These are phyloP conservation scores for Kwoniella bestiolae DNA, from an alignment of 768 basidiomycete species.

Conservation along the genomic window DNA sequence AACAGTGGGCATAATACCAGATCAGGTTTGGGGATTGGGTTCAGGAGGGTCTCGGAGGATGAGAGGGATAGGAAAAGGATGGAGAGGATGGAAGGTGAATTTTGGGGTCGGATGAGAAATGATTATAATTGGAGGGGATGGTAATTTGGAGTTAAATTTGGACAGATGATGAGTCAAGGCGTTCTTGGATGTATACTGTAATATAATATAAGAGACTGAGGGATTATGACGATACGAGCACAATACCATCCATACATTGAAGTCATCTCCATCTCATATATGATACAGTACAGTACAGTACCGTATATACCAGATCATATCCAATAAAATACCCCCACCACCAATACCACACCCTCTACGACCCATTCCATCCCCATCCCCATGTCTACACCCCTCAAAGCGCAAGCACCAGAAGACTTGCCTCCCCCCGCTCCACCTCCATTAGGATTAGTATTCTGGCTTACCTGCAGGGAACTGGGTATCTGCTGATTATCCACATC, in stretches of 20 bases:
- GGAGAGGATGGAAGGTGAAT: not conserved
- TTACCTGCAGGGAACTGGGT: constrained; percentile 40
- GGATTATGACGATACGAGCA: no score
- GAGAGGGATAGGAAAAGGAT: not conserved
- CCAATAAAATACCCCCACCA: not conserved
- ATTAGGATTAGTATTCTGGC: constrained; percentile 38
- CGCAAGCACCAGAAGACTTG: not conserved
- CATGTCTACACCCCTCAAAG: not conserved
- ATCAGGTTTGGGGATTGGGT: no score
- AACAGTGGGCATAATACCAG: no score
- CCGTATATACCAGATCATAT: not conserved
- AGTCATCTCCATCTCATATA: not conserved
- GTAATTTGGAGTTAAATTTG: no score
- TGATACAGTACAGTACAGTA: no score
- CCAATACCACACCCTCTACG: not conserved
- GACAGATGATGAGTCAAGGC: no score
- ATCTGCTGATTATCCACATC: constrained; percentile 49
- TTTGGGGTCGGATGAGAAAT: not conserved
- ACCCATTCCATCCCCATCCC: not conserved
- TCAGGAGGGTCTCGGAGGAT: no score
- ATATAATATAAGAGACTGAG: no score
- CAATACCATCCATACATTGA: no score
- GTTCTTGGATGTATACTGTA: no score
- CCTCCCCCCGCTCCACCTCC: not conserved
- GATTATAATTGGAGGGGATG: not conserved